Conservation (phyloP, 164 flowering plant species). For the Stephania japonica region DNA sequence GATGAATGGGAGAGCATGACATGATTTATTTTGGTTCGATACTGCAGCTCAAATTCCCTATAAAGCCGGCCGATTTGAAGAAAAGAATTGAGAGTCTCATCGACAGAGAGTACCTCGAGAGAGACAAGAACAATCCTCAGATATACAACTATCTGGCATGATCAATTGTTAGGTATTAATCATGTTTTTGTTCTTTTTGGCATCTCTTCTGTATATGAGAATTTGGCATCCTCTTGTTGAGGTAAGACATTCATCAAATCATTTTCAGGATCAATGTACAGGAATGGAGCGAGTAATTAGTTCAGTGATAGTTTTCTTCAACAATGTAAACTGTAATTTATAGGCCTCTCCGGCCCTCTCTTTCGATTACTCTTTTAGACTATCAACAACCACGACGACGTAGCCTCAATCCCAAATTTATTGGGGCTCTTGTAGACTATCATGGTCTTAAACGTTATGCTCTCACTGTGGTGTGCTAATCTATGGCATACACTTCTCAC, state of each 20-base stretch:
- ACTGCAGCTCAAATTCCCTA: slow-evolving; percentile 95
- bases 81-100: slow-evolving; percentile 94
- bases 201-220: slow-evolving; percentile 6
- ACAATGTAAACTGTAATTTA: background rate
- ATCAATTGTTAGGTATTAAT: slow-evolving; percentile 3
- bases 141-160: slow-evolving; percentile 92
- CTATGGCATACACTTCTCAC: too few relatives aligned
- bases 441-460: too few relatives aligned
- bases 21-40: background rate
- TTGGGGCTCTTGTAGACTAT: too few relatives aligned
- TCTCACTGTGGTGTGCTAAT: too few relatives aligned
- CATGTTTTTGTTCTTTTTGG: background rate
- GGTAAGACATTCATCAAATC: background rate
- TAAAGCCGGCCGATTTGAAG: slow-evolving; percentile 93
- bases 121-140: slow-evolving; percentile 96
- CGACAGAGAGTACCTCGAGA: slow-evolving; percentile 92
- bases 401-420: too few relatives aligned
- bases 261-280: slow-evolving; percentile 11
- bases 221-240: background rate
- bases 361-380: background rate
- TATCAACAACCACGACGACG: background rate
- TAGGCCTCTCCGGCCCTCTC: background rate
- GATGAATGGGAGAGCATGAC: background rate
- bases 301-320: background rate
- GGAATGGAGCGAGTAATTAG: background rate